Evolutionary conservation across 352 stramenopile genomes (phyloP), one percentile per base, ranked within the genome.

Genomic region (Phytophthora chlamydospora): DNA sequence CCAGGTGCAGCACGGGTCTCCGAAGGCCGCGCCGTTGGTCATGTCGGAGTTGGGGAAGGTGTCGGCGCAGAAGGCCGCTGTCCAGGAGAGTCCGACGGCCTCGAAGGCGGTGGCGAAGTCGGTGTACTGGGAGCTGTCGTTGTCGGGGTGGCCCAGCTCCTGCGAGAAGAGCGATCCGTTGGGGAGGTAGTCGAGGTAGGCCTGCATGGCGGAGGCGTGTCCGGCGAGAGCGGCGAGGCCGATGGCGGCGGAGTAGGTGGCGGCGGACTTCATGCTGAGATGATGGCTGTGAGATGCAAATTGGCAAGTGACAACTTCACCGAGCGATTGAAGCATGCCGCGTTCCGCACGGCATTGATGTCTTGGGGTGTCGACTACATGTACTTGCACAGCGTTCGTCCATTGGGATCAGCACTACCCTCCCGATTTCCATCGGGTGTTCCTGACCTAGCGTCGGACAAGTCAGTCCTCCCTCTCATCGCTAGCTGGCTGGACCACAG

Each of bases 1-100:
- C 69, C 73, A 76, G 40, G 62, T 71, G 50, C 65, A 75, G 54
- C 68, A 74, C 47, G 64, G 66, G 58, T 79, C 71, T 11, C 70
- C 70, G 55, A 78, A 71, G 9, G 63, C 70, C 14, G 58, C 62
- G 42, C 70, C 70, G 54, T 63, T 65, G n/a, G 67, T 74, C 45
- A 74, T 63, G 38, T 39, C 29, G 17, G 44, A 27, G 24, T 46
- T 50, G 12, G 44, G 44, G 48, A 57, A 65, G 4, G 27, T 59
- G 24, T 57, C 54, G 2, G 21, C 32, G 34, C 61, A 69, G 34
- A 64, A 60, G 8, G 10, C 40, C 1, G 40, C 29, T 3, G 43
- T 63, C 71, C 67, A 80, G 19, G 41, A 58, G 27, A 49, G 35
- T 14, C 48, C 39, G 4, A 52, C 48, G 12, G 55, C 46, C 13